phyloP scores from a whole-genome alignment of 139 green algal genomes.

The Micractinium sp. region DNA sequence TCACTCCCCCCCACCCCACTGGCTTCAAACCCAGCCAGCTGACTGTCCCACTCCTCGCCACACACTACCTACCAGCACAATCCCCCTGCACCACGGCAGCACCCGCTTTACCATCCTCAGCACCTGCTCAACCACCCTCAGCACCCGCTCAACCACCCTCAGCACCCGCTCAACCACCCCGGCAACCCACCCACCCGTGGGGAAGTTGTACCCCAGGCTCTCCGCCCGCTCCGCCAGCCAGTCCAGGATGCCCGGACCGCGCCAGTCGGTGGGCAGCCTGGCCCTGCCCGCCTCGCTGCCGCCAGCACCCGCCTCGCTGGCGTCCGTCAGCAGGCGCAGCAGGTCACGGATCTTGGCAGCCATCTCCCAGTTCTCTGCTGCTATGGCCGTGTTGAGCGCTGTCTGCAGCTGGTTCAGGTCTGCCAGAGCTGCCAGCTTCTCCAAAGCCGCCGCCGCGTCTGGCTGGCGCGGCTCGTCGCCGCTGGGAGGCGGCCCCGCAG shows the following conservation, averaged over 20 bases:
- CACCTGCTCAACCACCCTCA: too few species aligned
- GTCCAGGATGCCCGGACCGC: conserved; percentile 59
- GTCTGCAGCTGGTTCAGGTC: conserved; percentile 86
- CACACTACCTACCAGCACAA: too few species aligned
- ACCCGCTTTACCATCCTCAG: too few species aligned
- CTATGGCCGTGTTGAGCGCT: conserved; percentile 72
- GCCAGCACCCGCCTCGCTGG: background rate
- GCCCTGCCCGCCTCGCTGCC: background rate
- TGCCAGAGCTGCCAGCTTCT: conserved; percentile 26
- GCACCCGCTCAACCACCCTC: background rate
- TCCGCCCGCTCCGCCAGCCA: conserved; percentile 83
- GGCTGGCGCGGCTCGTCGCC: background rate
- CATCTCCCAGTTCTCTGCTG: conserved; percentile 68
- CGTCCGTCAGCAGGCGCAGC: conserved; percentile 27
- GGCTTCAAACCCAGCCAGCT: too few species aligned
- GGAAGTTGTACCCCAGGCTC: conserved; percentile 71
- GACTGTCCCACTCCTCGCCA: too few species aligned
- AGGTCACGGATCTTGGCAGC: conserved; percentile 61
- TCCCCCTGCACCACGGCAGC: too few species aligned
- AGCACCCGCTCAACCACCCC: background rate
- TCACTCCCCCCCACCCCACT: too few species aligned
- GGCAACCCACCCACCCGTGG: conserved; percentile 59
- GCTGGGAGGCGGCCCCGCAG: background rate
- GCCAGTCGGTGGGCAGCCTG: conserved; percentile 60
- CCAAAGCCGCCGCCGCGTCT: background rate